Evolutionary conservation across 441 rosid genomes (phyloP).

Genomic region (Gossypium schwendimanii): DNA sequence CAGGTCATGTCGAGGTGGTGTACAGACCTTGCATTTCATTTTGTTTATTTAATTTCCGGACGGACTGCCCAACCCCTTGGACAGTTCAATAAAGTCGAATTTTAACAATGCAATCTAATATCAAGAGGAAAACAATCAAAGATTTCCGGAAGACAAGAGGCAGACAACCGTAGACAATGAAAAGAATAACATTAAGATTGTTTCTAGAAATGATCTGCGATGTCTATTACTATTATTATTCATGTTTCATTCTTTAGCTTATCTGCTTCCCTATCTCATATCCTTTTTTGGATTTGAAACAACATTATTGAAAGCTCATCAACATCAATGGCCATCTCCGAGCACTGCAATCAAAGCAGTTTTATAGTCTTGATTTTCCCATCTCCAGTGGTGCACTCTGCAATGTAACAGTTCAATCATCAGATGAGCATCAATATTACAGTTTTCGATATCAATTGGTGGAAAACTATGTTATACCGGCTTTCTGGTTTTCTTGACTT

Average conservation of each 20-base stretch:
- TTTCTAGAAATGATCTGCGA: neutral
- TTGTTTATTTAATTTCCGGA: too few relatives aligned
- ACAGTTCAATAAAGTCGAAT: too few relatives aligned
- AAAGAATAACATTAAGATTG: neutral
- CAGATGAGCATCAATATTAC: neutral
- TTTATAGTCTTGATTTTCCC: conserved; percentile 54
- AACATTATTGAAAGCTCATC: neutral
- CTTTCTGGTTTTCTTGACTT: neutral
- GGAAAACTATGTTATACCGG: neutral
- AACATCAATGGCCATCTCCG: neutral
- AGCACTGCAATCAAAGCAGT: neutral
- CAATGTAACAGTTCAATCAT: conserved; percentile 9
- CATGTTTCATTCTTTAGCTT: neutral
- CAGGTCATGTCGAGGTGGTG: too few relatives aligned
- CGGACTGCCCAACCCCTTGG: too few relatives aligned
- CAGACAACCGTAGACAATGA: neutral
- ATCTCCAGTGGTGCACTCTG: conserved; percentile 67
- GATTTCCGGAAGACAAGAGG: too few relatives aligned
- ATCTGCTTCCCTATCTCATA: neutral
- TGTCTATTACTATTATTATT: neutral
- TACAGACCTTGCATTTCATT: too few relatives aligned
- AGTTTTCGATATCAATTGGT: neutral
- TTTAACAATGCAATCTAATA: too few relatives aligned
- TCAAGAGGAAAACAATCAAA: too few relatives aligned
- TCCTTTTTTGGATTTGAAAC: neutral